Evolutionary conservation across 768 basidiomycete genomes (phyloP).

Genomic region (Trametes coccinea): DNA sequence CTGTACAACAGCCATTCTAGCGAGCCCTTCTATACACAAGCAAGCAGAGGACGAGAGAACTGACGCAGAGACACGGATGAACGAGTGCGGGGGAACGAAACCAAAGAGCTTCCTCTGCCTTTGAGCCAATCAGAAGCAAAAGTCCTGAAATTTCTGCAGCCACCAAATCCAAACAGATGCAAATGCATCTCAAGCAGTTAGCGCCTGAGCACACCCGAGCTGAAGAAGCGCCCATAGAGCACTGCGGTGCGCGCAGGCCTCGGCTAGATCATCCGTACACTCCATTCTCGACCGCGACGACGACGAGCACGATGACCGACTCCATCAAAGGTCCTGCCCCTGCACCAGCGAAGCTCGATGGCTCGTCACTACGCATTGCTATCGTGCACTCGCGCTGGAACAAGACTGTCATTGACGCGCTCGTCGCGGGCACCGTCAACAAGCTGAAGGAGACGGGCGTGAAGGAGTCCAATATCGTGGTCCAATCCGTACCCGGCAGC

Average conservation of each 20-base stretch:
- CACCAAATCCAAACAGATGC: conserved; percentile 12
- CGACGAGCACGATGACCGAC: conserved; percentile 26
- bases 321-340: conserved; percentile 78
- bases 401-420: conserved; percentile 78
- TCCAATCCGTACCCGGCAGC: conserved; percentile 92
- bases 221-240: neutral
- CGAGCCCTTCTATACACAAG: neutral
- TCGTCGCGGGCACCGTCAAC: conserved; percentile 74
- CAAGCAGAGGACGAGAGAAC: neutral
- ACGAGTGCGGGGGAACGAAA: conserved; percentile 1
- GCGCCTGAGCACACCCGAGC: neutral
- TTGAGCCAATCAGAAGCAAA: conserved; percentile 13
- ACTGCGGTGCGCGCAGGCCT: neutral
- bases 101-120: neutral
- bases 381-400: conserved; percentile 99
- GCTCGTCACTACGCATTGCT: conserved; percentile 78
- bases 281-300: conserved; percentile 12
- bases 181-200: neutral
- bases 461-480: conserved; percentile 83
- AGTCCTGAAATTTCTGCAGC: conserved; percentile 22
- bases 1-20: conserved; percentile 10
- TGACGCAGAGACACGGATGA: neutral
- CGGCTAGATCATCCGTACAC: conserved; percentile 4
- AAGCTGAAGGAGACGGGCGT: conserved; percentile 88
- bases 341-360: conserved; percentile 67